phyloP scores from a whole-genome alignment of 2,329 filamentous ascomycete genomes.

The Lomentospora prolificans region DNA sequence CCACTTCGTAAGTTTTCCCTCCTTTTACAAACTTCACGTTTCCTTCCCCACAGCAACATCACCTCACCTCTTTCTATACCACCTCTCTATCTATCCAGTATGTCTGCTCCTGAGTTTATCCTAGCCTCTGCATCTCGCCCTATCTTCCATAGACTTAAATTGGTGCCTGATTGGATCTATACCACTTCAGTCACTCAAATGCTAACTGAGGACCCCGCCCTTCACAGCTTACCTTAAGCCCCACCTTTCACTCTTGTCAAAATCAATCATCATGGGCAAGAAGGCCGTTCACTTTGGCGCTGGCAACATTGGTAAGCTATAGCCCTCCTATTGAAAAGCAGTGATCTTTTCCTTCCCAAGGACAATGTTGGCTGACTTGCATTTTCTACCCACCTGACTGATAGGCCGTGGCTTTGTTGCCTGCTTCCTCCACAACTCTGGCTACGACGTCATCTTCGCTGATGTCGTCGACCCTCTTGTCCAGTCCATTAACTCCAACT shows the following conservation, averaged over 20 bases:
- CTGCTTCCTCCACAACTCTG: slow-evolving; percentile 88
- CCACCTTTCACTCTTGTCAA: slow-evolving; percentile 9
- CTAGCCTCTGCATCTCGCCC: no score
- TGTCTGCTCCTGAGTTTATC: no score
- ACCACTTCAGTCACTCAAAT: no score
- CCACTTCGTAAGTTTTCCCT: not conserved
- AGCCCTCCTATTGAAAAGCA: not conserved
- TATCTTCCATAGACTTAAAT: no score
- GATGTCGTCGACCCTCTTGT: slow-evolving; percentile 86
- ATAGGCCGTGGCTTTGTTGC: slow-evolving; percentile 69
- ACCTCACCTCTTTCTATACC: not conserved
- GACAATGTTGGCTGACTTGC: not conserved
- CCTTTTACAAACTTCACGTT: slow-evolving; percentile 1
- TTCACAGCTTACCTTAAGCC: not conserved
- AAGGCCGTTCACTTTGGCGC: slow-evolving; percentile 80
- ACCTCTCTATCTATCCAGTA: no score
- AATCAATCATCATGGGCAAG: slow-evolving; percentile 29
- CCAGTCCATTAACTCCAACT: slow-evolving; percentile 61
- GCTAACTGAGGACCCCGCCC: no score
- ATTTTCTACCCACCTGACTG: not conserved
- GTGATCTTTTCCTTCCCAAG: no score
- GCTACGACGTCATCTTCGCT: slow-evolving; percentile 92
- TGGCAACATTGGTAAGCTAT: slow-evolving; percentile 62
- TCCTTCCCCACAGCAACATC: not conserved
- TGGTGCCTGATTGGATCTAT: no score